Conservation (phyloP, 179 eudicot genomes). For the Heliamphora pulchella region DNA sequence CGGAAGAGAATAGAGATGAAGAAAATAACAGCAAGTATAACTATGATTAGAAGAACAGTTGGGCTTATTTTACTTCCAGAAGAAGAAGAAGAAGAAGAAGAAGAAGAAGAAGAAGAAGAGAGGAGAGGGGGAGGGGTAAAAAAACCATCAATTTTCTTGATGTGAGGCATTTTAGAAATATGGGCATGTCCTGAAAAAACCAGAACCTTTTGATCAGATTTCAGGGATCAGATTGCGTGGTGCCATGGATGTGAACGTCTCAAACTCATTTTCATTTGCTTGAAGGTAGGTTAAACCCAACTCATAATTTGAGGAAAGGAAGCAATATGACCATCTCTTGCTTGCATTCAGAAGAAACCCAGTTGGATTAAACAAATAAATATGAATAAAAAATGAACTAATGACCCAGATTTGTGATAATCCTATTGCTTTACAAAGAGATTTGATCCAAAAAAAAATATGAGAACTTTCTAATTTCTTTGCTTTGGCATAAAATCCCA, state of each 20-base stretch:
- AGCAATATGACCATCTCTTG: constrained; percentile 5
- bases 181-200: constrained; percentile 3
- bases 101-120: neutral
- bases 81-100: neutral
- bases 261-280: constrained; percentile 17
- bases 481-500: too few relatives aligned
- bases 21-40: neutral
- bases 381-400: constrained; percentile 7
- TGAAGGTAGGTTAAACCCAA: constrained; percentile 28
- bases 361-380: constrained; percentile 7
- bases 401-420: neutral
- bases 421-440: neutral
- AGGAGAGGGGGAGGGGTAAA: constrained; percentile 15
- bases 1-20: neutral
- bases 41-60: neutral
- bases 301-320: constrained; percentile 15
- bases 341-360: constrained; percentile 20
- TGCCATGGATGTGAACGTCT: neutral
- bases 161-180: constrained; percentile 28
- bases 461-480: too few relatives aligned
- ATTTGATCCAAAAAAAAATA: neutral
- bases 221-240: neutral
- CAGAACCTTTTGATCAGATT: constrained; percentile 13
- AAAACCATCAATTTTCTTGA: constrained; percentile 20
- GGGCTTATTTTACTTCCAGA: neutral